Percentiles rank a stretch among this genome's conserved stretches.
These are phyloP conservation scores for Magnolia changhungtana DNA, from an alignment of 164 flowering plant genomes.

Conservation along the genomic window DNA sequence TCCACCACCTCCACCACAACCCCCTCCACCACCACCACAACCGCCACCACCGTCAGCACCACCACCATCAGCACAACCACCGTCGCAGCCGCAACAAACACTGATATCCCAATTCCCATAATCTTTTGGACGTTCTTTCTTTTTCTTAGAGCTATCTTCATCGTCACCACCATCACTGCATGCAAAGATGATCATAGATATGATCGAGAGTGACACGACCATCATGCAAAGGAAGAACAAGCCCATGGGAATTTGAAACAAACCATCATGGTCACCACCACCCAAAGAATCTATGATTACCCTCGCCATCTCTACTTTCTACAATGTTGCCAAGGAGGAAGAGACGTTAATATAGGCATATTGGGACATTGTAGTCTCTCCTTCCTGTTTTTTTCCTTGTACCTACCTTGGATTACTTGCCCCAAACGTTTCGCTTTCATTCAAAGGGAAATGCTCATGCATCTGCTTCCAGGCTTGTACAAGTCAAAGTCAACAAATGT, in stretches of 20 bases:
- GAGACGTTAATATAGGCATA: too few species aligned
- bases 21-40: background rate
- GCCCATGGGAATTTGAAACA: background rate
- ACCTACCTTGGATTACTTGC: too few species aligned
- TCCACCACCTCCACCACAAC: background rate
- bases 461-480: too few species aligned
- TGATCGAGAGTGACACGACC: background rate
- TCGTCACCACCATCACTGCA: background rate
- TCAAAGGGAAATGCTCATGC: too few species aligned
- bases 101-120: background rate
- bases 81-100: background rate
- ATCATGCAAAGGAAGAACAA: conserved; percentile 1
- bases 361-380: too few species aligned
- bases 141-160: background rate
- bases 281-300: too few species aligned
- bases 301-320: too few species aligned
- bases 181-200: conserved; percentile 3
- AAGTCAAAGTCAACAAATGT: too few species aligned
- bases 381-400: too few species aligned
- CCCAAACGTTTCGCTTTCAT: too few species aligned
- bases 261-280: background rate
- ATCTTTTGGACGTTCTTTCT: background rate
- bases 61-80: background rate
- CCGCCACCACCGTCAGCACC: background rate
- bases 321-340: too few species aligned